A percentile compares a stretch with the other conserved stretches of the same genome.
Conservation (phyloP, 2,329 filamentous ascomycete genomes). For the Ceratocystis colombiana region DNA sequence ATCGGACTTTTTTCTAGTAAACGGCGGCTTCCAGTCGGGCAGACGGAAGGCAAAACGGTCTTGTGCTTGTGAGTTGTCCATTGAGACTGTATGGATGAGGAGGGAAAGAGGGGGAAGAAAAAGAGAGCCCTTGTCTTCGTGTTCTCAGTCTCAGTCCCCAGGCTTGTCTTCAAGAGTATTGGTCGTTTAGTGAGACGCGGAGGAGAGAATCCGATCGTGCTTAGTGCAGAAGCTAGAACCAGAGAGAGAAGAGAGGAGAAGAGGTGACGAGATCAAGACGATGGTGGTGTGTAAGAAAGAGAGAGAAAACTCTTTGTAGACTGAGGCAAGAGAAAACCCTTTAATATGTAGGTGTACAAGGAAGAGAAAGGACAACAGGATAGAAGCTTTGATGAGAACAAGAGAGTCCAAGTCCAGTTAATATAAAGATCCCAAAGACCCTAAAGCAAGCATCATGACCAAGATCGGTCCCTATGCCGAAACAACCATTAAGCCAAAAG, state of each 20-base stretch:
- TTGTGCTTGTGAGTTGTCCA: slow-evolving; percentile 1
- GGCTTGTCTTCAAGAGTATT: neutral
- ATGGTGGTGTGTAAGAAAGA: neutral
- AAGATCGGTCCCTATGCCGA: neutral
- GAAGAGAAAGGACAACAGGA: too few relatives aligned
- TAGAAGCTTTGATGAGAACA: too few relatives aligned
- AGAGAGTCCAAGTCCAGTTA: too few relatives aligned
- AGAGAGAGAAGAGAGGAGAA: neutral
- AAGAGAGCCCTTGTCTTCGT: neutral
- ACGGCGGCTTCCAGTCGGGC: slow-evolving; percentile 6
- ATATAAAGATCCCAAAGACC: too few relatives aligned
- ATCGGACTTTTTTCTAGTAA: neutral
- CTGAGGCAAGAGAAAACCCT: too few relatives aligned
- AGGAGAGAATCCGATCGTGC: neutral
- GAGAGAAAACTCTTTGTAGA: too few relatives aligned
- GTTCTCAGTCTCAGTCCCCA: neutral
- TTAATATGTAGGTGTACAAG: neutral
- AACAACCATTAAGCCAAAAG: neutral
- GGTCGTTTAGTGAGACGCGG: too few relatives aligned
- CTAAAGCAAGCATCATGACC: neutral
- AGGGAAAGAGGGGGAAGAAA: neutral
- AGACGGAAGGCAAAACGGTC: neutral
- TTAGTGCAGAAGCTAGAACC: slow-evolving; percentile 9
- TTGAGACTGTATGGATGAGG: neutral
- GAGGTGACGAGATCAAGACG: neutral